Base-by-base conservation (phyloP, 2,329 filamentous ascomycete species). In the Colletotrichum endophyticum region DNA sequence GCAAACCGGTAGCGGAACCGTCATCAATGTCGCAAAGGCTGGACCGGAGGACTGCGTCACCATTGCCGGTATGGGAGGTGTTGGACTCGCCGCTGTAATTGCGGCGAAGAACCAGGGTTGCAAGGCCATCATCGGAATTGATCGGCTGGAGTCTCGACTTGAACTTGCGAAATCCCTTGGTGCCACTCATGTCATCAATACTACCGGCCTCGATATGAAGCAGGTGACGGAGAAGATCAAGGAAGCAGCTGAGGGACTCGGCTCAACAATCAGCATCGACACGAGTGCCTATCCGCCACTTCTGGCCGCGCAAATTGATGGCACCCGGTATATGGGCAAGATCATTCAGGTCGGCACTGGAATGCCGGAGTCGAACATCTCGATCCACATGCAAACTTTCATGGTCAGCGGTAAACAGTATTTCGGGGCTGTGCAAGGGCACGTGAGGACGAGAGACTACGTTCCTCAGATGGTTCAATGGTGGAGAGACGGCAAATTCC, bases 291-390 rank as follows among this genome's bases (percentile, higher is more conserved):
- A 49, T 74, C 84, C 53, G 76, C 90, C 72, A 81, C 25, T 76
- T 2, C 22, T 90, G 19, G 81, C 86, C 11, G 86, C 86, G 5
- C 85, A 84, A 2, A 76, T 89, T 3, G 82, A 86, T 3, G 84
- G 85, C 39, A 85, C 88, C 7, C 81, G 86, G 15, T 85, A 85
- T 34, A 84, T 84, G 73, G 89, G 88, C 2, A 87, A 87, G 76
- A 84, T 90, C 30, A 84, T 90, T 8, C 87, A 90, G 78, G 87
- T 91, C 22, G 89, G 89, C 1, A 86, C 86, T 0, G 85, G 88
- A 7, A 85, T 86, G 56, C 84, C 86, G 4, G 85, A 87, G 3
- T 82, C 85, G 8, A 83, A 84, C n/a, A 73, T 90, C 25, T 81
- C 81, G 5, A 76, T 91, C 5, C 84, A 85, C 9, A 83, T 88